A percentile compares a stretch with the other conserved stretches of the same genome.
These are phyloP conservation scores for Heterobasidion occidentale DNA, from an alignment of 1,284 basidiomycete genomes.

Conservation along the genomic window DNA sequence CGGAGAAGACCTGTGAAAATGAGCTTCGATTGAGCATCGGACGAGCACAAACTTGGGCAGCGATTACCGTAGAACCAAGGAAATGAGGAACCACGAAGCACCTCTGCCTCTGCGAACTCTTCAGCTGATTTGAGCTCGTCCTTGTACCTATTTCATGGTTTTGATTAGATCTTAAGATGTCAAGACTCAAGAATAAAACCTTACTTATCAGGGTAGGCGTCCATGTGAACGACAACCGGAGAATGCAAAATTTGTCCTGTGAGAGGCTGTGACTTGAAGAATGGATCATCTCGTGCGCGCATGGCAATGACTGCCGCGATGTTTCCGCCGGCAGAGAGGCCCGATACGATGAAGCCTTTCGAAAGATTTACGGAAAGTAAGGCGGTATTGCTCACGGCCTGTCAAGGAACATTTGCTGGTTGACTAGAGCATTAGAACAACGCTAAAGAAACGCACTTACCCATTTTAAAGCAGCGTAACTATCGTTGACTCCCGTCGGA, in stretches of 20 bases:
- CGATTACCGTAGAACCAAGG: background rate
- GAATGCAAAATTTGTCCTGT: slow-evolving; percentile 12
- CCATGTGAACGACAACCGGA: slow-evolving; percentile 10
- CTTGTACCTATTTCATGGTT: background rate
- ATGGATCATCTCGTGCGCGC: slow-evolving; percentile 12
- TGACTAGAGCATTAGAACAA: background rate
- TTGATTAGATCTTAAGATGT: background rate
- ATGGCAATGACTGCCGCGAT: slow-evolving; percentile 11
- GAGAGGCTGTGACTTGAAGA: slow-evolving; percentile 8
- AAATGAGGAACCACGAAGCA: background rate
- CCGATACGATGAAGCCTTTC: slow-evolving; percentile 14
- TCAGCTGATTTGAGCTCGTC: background rate
- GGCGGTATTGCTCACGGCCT: slow-evolving; percentile 9
- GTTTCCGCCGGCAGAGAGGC: slow-evolving; percentile 15
- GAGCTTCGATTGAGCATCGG: too few relatives aligned
- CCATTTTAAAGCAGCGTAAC: slow-evolving; percentile 26
- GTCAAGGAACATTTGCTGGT: background rate
- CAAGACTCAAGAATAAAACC: background rate
- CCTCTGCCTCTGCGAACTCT: background rate
- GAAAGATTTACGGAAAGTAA: slow-evolving; percentile 6
- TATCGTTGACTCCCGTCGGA: slow-evolving; percentile 29
- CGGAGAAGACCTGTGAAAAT: background rate
- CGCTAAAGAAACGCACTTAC: slow-evolving; percentile 5
- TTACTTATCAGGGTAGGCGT: slow-evolving; percentile 3
- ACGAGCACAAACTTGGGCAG: background rate